Evolutionary conservation across 768 basidiomycete species (phyloP).

Genomic region (Podaxis sp.): DNA sequence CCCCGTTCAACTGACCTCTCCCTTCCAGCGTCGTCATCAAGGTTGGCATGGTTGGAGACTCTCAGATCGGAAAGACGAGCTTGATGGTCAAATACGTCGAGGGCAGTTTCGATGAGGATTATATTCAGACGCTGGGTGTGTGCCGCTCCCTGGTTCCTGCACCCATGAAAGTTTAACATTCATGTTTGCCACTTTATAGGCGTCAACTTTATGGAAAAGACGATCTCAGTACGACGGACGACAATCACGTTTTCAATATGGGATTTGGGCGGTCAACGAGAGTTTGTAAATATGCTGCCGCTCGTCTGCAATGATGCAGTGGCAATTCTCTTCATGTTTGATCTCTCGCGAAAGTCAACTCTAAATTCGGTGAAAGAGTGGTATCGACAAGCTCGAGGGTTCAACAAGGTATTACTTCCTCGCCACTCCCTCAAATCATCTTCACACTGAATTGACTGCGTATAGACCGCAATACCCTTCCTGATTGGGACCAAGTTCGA

Average conservation of each 20-base stretch:
- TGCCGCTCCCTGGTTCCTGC: conserved; percentile 12
- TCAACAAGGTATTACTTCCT: conserved; percentile 83
- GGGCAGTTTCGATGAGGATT: conserved; percentile 98
- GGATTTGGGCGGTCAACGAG: conserved; percentile 96
- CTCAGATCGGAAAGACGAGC: conserved; percentile 98
- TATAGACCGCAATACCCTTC: conserved; percentile 95
- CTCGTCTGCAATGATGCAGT: conserved; percentile 99
- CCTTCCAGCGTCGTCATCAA: conserved; percentile 84
- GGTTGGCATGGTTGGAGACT: conserved; percentile 99
- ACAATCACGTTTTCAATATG: conserved; percentile 99
- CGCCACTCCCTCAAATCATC: background rate
- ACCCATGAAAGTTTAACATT: background rate
- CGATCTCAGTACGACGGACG: conserved; percentile 95
- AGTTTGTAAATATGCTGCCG: conserved; percentile 99
- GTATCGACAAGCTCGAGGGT: conserved; percentile 98
- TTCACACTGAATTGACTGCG: conserved; percentile 2
- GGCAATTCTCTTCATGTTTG: conserved; percentile 99
- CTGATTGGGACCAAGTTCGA: conserved; percentile 99
- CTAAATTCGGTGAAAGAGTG: conserved; percentile 99
- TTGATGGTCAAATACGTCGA: conserved; percentile 99
- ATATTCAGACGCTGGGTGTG: conserved; percentile 97
- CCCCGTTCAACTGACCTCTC: background rate
- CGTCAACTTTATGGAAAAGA: conserved; percentile 99
- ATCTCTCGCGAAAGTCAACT: conserved; percentile 95
- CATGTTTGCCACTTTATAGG: conserved; percentile 37